These are phyloP conservation scores for Tuber melanosporum DNA, from an alignment of 495 filamentous ascomycete species.

Conservation along the genomic window DNA sequence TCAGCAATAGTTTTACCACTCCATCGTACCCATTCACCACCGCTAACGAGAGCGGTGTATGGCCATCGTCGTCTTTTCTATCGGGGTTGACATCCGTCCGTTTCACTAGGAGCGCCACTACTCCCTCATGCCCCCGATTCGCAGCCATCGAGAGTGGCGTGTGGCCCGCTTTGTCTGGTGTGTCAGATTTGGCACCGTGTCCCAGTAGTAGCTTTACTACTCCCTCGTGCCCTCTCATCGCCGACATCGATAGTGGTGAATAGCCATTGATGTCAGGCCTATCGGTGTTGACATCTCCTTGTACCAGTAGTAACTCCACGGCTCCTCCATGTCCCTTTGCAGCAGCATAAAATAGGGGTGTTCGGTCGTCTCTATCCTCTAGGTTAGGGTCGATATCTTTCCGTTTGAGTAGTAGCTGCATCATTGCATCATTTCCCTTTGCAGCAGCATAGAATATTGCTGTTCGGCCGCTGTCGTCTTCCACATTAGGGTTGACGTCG, in stretches of 20 bases:
- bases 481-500: too few relatives aligned
- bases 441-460: too few relatives aligned
- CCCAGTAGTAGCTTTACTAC: not conserved
- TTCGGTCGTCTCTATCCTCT: not conserved
- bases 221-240: not conserved
- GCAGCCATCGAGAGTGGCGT: not conserved
- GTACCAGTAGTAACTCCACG: too few relatives aligned
- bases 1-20: not conserved
- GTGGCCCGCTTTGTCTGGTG: not conserved
- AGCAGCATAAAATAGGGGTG: not conserved
- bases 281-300: too few relatives aligned
- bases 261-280: too few relatives aligned
- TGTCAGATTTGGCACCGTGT: not conserved
- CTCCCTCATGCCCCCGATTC: not conserved
- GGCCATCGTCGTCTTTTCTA: not conserved
- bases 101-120: not conserved
- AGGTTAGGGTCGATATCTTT: not conserved
- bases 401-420: not conserved
- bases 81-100: not conserved
- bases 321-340: not conserved
- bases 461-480: too few relatives aligned
- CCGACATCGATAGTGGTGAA: too few relatives aligned
- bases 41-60: not conserved
- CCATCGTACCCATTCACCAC: not conserved
- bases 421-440: not conserved